Evolutionary conservation across 208 protist genomes (phyloP).

Genomic region (Leishmania amazonensis): DNA sequence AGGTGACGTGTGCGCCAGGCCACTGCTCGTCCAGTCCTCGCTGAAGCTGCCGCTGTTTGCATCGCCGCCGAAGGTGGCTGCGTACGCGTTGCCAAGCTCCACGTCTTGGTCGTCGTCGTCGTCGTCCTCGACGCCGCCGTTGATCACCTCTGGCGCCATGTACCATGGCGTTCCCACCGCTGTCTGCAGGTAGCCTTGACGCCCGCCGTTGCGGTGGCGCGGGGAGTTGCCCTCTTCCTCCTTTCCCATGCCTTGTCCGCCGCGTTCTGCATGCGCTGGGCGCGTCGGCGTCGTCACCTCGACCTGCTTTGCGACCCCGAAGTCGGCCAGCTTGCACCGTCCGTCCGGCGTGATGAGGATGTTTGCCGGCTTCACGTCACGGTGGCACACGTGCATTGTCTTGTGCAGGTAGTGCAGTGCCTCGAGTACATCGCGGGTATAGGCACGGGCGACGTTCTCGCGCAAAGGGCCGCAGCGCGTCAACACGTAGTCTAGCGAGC

Average conservation of each 20-base stretch:
- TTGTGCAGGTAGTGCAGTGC: constrained; percentile 88
- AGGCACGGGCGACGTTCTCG: constrained; percentile 76
- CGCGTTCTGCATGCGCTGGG: neutral
- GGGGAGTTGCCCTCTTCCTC: neutral
- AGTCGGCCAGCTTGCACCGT: constrained; percentile 88
- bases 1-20: neutral
- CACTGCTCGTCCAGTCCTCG: constrained; percentile 20
- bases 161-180: constrained; percentile 91
- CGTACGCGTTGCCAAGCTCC: neutral
- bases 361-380: constrained; percentile 93
- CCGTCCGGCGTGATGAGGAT: constrained; percentile 88
- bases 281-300: constrained; percentile 24
- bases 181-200: constrained; percentile 56
- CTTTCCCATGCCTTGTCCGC: neutral
- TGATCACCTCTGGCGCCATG: constrained; percentile 93
- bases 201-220: constrained; percentile 9
- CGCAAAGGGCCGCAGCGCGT: constrained; percentile 55
- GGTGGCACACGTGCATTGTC: constrained; percentile 79
- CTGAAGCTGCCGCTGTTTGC: constrained; percentile 4
- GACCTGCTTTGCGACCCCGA: constrained; percentile 78
- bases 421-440: constrained; percentile 74
- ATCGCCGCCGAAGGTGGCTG: neutral
- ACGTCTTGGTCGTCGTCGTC: constrained; percentile 39
- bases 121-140: constrained; percentile 49
- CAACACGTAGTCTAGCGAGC: constrained; percentile 79